Percentiles rank a stretch among this genome's conserved stretches.
These are phyloP conservation scores for Neurospora africana DNA, from an alignment of 495 filamentous ascomycete genomes.

Conservation along the genomic window DNA sequence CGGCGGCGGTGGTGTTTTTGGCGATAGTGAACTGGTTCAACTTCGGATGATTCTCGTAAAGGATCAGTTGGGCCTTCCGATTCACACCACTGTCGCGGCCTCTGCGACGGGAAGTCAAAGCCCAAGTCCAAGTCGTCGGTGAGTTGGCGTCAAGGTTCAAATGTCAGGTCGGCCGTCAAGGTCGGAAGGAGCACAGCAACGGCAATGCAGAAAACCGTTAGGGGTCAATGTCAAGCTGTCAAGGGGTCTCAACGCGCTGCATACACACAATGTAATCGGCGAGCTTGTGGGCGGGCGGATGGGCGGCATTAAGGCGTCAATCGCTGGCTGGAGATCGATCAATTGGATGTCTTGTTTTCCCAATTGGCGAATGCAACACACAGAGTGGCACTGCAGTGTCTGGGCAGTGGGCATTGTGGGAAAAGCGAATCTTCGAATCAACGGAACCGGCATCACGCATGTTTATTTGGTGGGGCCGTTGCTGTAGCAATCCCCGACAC, in stretches of 20 bases:
- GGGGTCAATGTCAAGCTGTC: neutral
- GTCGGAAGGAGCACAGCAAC: neutral
- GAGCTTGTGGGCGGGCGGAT: neutral
- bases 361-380: neutral
- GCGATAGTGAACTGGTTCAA: neutral
- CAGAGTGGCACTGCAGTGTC: neutral
- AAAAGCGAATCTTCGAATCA: neutral
- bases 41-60: neutral
- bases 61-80: neutral
- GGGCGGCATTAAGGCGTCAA: neutral
- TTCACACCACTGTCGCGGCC: neutral
- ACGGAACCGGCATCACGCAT: neutral
- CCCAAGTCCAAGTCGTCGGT: neutral
- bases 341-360: neutral
- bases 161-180: neutral
- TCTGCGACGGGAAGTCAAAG: neutral
- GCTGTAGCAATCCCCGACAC: slow-evolving; percentile 2
- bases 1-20: neutral
- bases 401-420: neutral
- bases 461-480: slow-evolving; percentile 12
- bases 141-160: neutral
- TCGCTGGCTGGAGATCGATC: neutral
- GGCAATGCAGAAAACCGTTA: neutral
- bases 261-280: neutral
- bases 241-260: neutral